Percentiles rank a stretch among this genome's conserved stretches.
Conservation (phyloP, 805 yeast genomes). For the Barnettozyma pratensis region DNA sequence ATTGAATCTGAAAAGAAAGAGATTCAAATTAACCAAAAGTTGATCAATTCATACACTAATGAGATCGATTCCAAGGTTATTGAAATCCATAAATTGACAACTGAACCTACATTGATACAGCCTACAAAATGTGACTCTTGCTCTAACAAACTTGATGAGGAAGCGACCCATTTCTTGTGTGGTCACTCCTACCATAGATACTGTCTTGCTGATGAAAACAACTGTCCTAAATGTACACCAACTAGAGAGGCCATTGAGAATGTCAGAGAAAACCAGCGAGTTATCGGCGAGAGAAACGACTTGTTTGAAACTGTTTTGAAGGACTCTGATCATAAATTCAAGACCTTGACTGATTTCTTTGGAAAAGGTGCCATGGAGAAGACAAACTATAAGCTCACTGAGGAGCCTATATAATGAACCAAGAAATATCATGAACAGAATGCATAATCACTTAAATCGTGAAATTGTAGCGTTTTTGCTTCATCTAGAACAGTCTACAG, state of each 20-base stretch:
- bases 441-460: too few relatives aligned
- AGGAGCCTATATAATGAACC: background rate
- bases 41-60: slow-evolving; percentile 59
- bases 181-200: slow-evolving; percentile 80
- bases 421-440: too few relatives aligned
- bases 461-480: background rate
- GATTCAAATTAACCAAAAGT: slow-evolving; percentile 59
- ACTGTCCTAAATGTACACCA: slow-evolving; percentile 75
- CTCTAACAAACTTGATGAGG: slow-evolving; percentile 54
- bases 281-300: slow-evolving; percentile 56
- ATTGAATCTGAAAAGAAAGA: slow-evolving; percentile 57
- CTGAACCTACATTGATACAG: slow-evolving; percentile 35
- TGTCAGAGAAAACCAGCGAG: slow-evolving; percentile 54
- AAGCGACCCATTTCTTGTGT: slow-evolving; percentile 81
- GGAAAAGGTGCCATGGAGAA: slow-evolving; percentile 83
- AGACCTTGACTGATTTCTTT: slow-evolving; percentile 71
- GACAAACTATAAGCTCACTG: slow-evolving; percentile 5
- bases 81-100: slow-evolving; percentile 45
- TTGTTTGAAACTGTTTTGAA: slow-evolving; percentile 54
- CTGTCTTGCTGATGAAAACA: slow-evolving; percentile 55
- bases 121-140: slow-evolving; percentile 22
- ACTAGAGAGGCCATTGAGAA: slow-evolving; percentile 63
- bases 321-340: slow-evolving; percentile 55
- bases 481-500: too few relatives aligned
- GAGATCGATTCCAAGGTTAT: slow-evolving; percentile 56